phyloP scores from a whole-genome alignment of 2,329 filamentous ascomycete species.

The Fusarium sp. region DNA sequence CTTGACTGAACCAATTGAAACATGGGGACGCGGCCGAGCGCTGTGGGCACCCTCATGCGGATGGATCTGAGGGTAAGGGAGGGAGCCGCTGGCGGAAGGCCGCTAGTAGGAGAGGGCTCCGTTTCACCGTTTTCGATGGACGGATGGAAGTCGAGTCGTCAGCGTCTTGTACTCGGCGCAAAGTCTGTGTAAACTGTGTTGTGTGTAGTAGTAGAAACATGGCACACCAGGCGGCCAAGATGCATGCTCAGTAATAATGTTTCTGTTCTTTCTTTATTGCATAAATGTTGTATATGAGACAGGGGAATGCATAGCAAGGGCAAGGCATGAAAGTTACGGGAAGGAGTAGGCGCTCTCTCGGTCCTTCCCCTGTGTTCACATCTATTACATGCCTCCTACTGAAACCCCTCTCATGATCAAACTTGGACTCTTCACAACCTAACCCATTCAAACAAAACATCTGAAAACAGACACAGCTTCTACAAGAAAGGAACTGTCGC shows the following conservation, averaged over 20 bases:
- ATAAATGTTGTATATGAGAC: neutral
- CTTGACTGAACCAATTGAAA: neutral
- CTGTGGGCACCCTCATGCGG: neutral
- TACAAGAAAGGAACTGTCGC: constrained; percentile 1
- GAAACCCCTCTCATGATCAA: constrained; percentile 5
- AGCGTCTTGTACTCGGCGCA: neutral
- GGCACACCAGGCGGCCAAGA: neutral
- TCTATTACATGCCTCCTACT: neutral
- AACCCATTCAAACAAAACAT: neutral
- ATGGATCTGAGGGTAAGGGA: neutral
- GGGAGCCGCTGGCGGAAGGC: constrained; percentile 6
- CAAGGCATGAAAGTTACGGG: neutral
- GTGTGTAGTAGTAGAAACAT: neutral
- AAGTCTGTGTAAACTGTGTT: neutral
- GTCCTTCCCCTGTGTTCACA: neutral
- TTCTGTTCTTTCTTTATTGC: neutral
- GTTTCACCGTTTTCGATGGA: constrained; percentile 26
- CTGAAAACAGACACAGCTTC: constrained; percentile 1
- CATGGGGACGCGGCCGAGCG: neutral
- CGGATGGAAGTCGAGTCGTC: neutral
- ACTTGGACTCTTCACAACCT: constrained; percentile 7
- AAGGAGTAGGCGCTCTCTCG: neutral
- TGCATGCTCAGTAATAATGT: neutral
- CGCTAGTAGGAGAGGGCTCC: neutral
- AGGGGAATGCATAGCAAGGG: neutral